Evolutionary conservation across 495 filamentous ascomycete genomes (phyloP).

Genomic region (Neurospora tetrasperma): DNA sequence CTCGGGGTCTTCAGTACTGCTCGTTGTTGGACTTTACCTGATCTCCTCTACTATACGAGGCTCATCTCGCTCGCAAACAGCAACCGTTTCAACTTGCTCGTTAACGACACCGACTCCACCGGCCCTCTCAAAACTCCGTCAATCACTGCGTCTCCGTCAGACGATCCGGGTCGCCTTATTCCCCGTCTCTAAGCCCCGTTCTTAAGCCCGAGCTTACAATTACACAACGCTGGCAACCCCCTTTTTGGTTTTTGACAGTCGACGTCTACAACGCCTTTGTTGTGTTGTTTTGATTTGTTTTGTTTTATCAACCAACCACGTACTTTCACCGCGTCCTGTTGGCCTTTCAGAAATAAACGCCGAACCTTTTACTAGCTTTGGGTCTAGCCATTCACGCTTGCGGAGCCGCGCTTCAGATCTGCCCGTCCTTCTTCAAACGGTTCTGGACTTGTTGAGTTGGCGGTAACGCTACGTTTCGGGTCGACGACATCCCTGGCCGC

Average conservation of each 20-base stretch:
- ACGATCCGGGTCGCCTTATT: not conserved
- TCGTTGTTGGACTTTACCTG: not conserved
- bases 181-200: not conserved
- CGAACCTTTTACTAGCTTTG: not conserved
- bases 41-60: not conserved
- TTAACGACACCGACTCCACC: not conserved
- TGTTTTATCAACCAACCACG: not conserved
- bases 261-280: not conserved
- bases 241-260: not conserved
- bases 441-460: not conserved
- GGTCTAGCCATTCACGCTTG: not conserved
- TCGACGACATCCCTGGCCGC: not conserved
- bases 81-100: not conserved
- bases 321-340: not conserved
- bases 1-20: not conserved
- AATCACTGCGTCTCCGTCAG: not conserved
- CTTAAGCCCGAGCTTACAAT: not conserved
- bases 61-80: not conserved
- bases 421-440: not conserved
- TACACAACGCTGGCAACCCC: not conserved
- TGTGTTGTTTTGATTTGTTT: not conserved
- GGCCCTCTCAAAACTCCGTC: not conserved
- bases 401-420: not conserved
- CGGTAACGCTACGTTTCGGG: not conserved
- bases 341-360: not conserved